phyloP scores from a whole-genome alignment of 2,329 filamentous ascomycete genomes.

The Epichloe scottii region DNA sequence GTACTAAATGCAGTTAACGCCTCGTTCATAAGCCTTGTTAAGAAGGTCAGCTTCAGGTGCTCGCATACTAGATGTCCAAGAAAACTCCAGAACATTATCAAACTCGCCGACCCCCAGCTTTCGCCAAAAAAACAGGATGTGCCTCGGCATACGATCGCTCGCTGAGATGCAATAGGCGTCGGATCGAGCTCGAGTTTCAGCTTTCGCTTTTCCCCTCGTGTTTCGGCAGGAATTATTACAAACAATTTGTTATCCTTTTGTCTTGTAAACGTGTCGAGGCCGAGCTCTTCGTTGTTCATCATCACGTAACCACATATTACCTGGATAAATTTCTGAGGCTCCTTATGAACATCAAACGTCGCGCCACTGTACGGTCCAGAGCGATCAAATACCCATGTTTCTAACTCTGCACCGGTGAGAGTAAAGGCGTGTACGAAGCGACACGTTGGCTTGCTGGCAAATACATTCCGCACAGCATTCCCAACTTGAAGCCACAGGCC shows the following conservation, averaged over 20 bases:
- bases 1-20: background rate
- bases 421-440: background rate
- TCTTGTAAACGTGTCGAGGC: conserved; percentile 4
- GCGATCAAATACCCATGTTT: conserved; percentile 4
- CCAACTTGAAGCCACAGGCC: conserved; percentile 1
- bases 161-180: background rate
- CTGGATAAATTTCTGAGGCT: background rate
- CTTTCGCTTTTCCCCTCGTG: background rate
- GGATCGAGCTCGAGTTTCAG: background rate
- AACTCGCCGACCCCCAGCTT: background rate
- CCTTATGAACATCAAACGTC: conserved; percentile 2
- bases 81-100: background rate
- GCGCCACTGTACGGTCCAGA: conserved; percentile 4
- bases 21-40: background rate
- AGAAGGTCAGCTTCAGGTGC: background rate
- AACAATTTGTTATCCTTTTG: background rate
- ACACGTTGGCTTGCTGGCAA: background rate
- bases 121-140: background rate
- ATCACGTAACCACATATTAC: conserved; percentile 1
- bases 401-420: conserved; percentile 1
- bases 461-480: conserved; percentile 1
- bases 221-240: background rate
- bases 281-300: conserved; percentile 7
- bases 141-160: background rate
- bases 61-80: background rate